phyloP scores from a whole-genome alignment of 306 rosid genomes.

The Coriaria nepalensis region DNA sequence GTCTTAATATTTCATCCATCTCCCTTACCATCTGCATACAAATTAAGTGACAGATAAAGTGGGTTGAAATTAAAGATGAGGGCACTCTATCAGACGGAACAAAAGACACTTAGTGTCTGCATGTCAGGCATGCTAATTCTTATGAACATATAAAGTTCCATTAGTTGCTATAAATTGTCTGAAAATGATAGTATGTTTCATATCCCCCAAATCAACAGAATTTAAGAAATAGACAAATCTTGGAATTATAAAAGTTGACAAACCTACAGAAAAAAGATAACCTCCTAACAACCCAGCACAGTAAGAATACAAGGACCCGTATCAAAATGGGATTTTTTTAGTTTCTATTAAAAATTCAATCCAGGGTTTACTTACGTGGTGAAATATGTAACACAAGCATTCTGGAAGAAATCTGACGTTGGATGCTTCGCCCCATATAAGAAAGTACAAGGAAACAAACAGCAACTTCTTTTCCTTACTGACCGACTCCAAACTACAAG shows the following conservation, averaged over 20 bases:
- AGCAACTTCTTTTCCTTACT: conserved; percentile 63
- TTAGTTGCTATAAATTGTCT: no score
- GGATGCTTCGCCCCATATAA: conserved; percentile 93
- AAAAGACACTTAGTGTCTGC: not conserved
- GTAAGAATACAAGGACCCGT: no score
- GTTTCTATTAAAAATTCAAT: no score
- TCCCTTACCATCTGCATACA: conserved; percentile 77
- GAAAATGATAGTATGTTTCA: no score
- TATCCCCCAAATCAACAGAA: no score
- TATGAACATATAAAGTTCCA: no score
- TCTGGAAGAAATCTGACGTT: conserved; percentile 91
- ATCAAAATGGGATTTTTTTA: no score
- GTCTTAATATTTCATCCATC: conserved; percentile 75
- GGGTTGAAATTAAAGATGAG: not conserved
- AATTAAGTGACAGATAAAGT: conserved; percentile 8
- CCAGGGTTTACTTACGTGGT: conserved; percentile 65
- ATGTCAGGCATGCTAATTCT: no score
- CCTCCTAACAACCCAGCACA: no score
- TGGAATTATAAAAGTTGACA: no score
- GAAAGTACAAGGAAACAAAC: conserved; percentile 55
- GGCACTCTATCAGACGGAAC: not conserved
- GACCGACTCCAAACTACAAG: conserved; percentile 48
- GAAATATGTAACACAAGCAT: conserved; percentile 98
- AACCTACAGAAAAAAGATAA: no score
- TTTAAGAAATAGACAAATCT: no score